Conservation (phyloP, 108 stramenopile species). For the Skeletonema marinoi region DNA sequence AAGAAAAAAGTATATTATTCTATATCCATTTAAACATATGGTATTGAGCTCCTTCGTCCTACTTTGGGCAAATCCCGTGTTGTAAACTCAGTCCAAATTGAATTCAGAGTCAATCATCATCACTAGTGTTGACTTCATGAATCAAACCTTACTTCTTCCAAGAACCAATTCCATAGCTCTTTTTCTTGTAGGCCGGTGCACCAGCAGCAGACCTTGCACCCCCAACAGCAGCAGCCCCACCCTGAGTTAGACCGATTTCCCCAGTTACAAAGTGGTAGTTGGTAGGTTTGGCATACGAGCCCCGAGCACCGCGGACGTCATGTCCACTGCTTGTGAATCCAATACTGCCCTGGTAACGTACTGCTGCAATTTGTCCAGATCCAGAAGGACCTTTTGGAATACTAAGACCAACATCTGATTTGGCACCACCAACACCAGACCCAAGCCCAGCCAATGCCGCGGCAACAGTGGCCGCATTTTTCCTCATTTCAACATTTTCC, state of each 20-base stretch:
- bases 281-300: neutral
- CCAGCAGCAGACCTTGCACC: neutral
- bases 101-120: no score
- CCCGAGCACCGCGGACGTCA: neutral
- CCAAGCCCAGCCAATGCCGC: slow-evolving; percentile 32
- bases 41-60: neutral
- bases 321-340: neutral
- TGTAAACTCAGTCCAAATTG: no score
- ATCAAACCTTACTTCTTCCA: slow-evolving; percentile 23
- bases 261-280: neutral
- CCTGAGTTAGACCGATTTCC: neutral
- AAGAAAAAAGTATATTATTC: neutral
- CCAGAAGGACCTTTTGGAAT: neutral
- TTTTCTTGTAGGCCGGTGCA: neutral
- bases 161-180: slow-evolving; percentile 22
- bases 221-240: neutral
- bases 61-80: no score
- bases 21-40: neutral
- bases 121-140: neutral
- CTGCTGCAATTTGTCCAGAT: neutral
- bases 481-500: neutral
- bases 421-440: neutral
- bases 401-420: neutral
- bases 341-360: neutral
- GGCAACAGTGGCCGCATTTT: slow-evolving; percentile 18